A percentile compares a stretch with the other conserved stretches of the same genome.
Conservation (phyloP, 2,329 filamentous ascomycete species). For the Epichloe gansuensis region DNA sequence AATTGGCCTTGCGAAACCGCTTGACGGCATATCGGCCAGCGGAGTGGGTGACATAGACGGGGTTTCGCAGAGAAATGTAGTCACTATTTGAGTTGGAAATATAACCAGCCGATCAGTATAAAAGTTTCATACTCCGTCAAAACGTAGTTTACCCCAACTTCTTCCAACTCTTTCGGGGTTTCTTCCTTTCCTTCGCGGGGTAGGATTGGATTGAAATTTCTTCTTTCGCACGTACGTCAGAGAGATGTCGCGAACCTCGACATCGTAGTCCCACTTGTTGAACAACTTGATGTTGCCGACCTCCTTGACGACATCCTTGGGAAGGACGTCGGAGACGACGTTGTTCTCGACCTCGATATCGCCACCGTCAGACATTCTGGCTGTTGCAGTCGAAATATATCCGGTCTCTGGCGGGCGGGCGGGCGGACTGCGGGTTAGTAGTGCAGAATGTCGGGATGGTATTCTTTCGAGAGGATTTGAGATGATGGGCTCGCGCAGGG, state of each 20-base stretch:
- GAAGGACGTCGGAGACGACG: conserved; percentile 66
- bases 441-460: conserved; percentile 26
- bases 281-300: conserved; percentile 92
- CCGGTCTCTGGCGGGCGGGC: conserved; percentile 24
- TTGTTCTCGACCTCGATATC: conserved; percentile 85
- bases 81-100: conserved; percentile 49
- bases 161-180: neutral
- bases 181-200: neutral
- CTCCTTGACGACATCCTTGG: conserved; percentile 84
- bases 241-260: conserved; percentile 99
- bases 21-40: conserved; percentile 98
- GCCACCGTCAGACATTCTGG: conserved; percentile 83
- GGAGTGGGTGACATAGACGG: conserved; percentile 98
- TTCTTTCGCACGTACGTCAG: conserved; percentile 61
- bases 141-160: neutral
- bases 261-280: conserved; percentile 98
- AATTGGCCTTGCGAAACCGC: conserved; percentile 99
- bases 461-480: conserved; percentile 21
- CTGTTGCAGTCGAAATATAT: conserved; percentile 25
- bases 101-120: conserved; percentile 21
- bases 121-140: neutral
- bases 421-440: conserved; percentile 25
- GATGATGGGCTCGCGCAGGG: conserved; percentile 17
- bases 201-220: neutral
- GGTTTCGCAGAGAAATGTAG: conserved; percentile 98